Conservation (phyloP, 2,329 filamentous ascomycete genomes). For the Colletotrichum sublineola region DNA sequence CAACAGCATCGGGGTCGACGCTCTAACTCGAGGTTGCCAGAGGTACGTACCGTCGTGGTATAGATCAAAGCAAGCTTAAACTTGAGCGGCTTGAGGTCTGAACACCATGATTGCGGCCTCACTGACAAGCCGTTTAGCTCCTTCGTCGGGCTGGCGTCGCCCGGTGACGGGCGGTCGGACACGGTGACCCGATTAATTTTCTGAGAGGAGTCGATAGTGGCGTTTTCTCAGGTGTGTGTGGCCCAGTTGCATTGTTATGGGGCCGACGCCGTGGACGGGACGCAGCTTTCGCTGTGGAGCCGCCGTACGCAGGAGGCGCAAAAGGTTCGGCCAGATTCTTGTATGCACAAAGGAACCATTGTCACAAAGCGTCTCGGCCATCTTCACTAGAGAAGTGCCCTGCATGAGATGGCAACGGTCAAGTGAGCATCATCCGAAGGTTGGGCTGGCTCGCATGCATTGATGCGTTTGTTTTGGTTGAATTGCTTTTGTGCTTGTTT, state of each 20-base stretch:
- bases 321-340: neutral
- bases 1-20: neutral
- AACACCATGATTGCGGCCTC: conserved; percentile 12
- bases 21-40: neutral
- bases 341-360: conserved; percentile 10
- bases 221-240: conserved; percentile 32
- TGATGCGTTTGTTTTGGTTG: neutral
- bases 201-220: conserved; percentile 2
- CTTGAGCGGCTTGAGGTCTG: conserved; percentile 2
- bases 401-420: conserved; percentile 5
- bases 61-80: neutral
- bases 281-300: conserved; percentile 24
- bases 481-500: neutral
- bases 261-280: conserved; percentile 27
- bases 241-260: conserved; percentile 17
- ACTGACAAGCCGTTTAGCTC: conserved; percentile 7
- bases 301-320: conserved; percentile 3
- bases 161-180: conserved; percentile 27
- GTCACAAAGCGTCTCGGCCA: neutral
- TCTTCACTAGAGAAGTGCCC: neutral
- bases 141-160: conserved; percentile 1
- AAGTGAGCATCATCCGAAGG: neutral
- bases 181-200: neutral
- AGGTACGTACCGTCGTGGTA: neutral
- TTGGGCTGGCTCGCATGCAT: conserved; percentile 16